Conservation (phyloP, 768 basidiomycete genomes). For the Mycena leptocephala region DNA sequence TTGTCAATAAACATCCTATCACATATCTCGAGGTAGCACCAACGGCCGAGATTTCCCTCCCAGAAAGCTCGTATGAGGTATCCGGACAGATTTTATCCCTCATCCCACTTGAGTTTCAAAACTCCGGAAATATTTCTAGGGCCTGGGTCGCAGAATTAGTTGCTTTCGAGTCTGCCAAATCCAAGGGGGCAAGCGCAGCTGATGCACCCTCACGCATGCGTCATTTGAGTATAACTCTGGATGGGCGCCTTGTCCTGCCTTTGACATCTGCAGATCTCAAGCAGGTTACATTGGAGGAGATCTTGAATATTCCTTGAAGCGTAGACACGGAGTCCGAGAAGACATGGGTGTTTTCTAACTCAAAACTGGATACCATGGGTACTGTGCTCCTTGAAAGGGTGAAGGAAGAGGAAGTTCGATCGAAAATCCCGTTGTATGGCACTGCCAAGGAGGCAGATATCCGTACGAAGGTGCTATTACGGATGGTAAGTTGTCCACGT, state of each 20-base stretch:
- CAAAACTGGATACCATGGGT: too few relatives aligned
- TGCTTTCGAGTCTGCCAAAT: conserved; percentile 12
- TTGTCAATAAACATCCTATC: not conserved
- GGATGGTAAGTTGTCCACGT: too few relatives aligned
- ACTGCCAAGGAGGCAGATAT: too few relatives aligned
- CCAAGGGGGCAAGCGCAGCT: not conserved
- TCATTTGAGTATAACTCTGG: conserved; percentile 5
- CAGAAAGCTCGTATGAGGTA: conserved; percentile 8
- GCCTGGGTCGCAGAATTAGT: conserved; percentile 19
- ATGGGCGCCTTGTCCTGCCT: conserved; percentile 13
- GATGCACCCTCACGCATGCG: not conserved
- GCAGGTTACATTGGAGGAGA: not conserved
- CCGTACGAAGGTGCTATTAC: too few relatives aligned
- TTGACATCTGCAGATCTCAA: not conserved
- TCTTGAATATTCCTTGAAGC: not conserved
- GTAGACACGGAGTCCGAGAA: not conserved
- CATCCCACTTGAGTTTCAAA: not conserved
- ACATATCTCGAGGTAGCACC: not conserved
- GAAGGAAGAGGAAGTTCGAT: too few relatives aligned
- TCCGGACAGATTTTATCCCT: conserved; percentile 13
- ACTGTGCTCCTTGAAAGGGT: too few relatives aligned
- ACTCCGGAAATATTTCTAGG: conserved; percentile 1
- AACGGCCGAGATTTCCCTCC: too few relatives aligned
- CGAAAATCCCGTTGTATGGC: too few relatives aligned
- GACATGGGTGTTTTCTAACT: too few relatives aligned